These are phyloP conservation scores for Tremella mesenterica DNA, from an alignment of 768 basidiomycete species.

Conservation along the genomic window DNA sequence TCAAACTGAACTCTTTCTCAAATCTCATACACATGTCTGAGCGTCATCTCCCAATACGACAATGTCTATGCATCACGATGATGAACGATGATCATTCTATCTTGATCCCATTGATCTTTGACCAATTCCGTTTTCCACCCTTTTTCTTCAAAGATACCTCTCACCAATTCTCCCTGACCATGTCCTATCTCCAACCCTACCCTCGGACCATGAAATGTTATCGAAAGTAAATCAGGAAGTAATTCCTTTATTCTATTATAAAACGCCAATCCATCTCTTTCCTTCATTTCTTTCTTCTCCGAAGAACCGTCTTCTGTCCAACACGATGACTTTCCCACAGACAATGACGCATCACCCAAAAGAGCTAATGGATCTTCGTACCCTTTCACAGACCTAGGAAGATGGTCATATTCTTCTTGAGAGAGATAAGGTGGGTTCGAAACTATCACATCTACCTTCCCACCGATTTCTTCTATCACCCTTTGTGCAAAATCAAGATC, in stretches of 20 bases:
- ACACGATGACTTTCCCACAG: no score
- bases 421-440: constrained; percentile 59
- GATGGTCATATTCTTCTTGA: constrained; percentile 53
- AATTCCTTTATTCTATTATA: constrained; percentile 65
- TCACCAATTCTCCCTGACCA: constrained; percentile 59
- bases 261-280: constrained; percentile 54
- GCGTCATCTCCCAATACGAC: no score
- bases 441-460: constrained; percentile 19
- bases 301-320: constrained; percentile 30
- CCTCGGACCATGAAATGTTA: constrained; percentile 15
- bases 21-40: no score
- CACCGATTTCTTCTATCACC: neutral
- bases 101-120: constrained; percentile 69
- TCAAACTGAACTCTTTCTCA: no score
- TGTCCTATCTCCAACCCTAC: constrained; percentile 75
- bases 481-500: constrained; percentile 50
- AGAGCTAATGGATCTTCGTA: constrained; percentile 78
- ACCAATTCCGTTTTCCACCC: constrained; percentile 55
- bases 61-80: no score
- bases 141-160: constrained; percentile 52
- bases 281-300: neutral
- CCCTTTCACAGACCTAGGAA: constrained; percentile 61
- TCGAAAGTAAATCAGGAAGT: constrained; percentile 50
- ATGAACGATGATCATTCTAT: constrained; percentile 60
- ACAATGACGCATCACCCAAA: constrained; percentile 55